These are phyloP conservation scores for Bipolaris victoriae DNA, from an alignment of 2,329 filamentous ascomycete species.

Conservation along the genomic window DNA sequence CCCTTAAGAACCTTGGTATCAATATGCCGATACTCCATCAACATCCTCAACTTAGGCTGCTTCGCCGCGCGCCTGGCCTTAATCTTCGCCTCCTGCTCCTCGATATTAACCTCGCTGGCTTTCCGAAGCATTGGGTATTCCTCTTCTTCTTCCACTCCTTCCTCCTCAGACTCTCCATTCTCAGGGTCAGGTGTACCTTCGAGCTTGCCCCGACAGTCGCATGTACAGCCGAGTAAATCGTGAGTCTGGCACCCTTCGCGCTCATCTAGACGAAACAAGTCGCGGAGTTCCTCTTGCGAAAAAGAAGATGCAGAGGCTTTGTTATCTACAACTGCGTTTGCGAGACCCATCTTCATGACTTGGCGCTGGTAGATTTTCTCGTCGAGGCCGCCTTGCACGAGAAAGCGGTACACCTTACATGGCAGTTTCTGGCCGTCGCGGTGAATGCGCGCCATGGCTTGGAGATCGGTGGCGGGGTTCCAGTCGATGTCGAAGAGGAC, in stretches of 20 bases:
- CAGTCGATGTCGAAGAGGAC: slow-evolving; percentile 77
- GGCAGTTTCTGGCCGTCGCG: slow-evolving; percentile 72
- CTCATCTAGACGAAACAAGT: slow-evolving; percentile 71
- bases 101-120: slow-evolving; percentile 55
- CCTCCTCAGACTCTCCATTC: slow-evolving; percentile 27
- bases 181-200: slow-evolving; percentile 19
- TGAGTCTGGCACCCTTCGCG: slow-evolving; percentile 69
- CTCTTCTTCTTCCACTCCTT: slow-evolving; percentile 35
- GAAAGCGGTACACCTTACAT: slow-evolving; percentile 71
- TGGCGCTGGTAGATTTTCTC: slow-evolving; percentile 79
- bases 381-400: slow-evolving; percentile 72
- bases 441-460: slow-evolving; percentile 77
- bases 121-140: slow-evolving; percentile 39
- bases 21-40: slow-evolving; percentile 63
- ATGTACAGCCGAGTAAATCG: slow-evolving; percentile 68
- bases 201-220: slow-evolving; percentile 60
- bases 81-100: slow-evolving; percentile 53
- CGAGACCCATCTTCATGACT: slow-evolving; percentile 71
- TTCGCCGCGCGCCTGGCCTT: slow-evolving; percentile 43
- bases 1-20: slow-evolving; percentile 46
- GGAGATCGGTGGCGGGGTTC: slow-evolving; percentile 75
- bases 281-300: slow-evolving; percentile 68
- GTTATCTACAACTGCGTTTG: slow-evolving; percentile 73
- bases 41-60: slow-evolving; percentile 55
- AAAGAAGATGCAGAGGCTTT: slow-evolving; percentile 67